phyloP scores from a whole-genome alignment of 1,284 basidiomycete genomes.

The Polyporus tsugae region DNA sequence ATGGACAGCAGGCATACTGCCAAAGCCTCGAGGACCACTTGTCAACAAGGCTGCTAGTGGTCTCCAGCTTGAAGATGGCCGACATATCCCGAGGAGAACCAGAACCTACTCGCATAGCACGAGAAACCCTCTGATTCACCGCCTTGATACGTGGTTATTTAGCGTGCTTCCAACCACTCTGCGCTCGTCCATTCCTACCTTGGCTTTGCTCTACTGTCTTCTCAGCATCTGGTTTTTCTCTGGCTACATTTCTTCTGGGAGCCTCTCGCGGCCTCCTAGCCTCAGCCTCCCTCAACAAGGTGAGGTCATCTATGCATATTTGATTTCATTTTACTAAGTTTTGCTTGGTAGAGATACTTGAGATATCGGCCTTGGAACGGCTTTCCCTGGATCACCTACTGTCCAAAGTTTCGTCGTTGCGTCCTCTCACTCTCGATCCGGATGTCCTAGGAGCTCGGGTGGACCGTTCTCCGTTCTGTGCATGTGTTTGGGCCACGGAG shows the following conservation, averaged over 20 bases:
- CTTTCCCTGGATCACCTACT: constrained; percentile 39
- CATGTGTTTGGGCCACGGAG: constrained; percentile 60
- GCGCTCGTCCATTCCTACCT: constrained; percentile 14
- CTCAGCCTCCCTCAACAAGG: not conserved
- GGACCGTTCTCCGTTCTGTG: constrained; percentile 46
- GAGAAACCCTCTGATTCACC: not conserved
- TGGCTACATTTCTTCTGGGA: constrained; percentile 11
- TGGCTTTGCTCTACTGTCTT: constrained; percentile 20
- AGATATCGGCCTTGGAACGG: constrained; percentile 29
- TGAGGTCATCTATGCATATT: not conserved
- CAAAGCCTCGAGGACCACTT: not conserved
- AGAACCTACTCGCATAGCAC: constrained; percentile 7
- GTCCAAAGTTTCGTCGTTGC: constrained; percentile 41
- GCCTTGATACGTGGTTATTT: constrained; percentile 24
- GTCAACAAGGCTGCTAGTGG: not conserved
- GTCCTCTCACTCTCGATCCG: constrained; percentile 38
- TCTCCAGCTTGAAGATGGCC: not conserved
- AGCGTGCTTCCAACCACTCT: constrained; percentile 11
- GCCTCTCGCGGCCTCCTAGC: not conserved
- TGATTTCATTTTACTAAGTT: not conserved
- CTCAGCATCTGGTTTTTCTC: constrained; percentile 24
- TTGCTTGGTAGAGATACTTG: constrained; percentile 13
- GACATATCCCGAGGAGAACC: constrained; percentile 5
- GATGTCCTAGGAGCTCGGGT: constrained; percentile 33
- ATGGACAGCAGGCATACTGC: not conserved